A percentile compares a stretch with the other conserved stretches of the same genome.
phyloP scores from a whole-genome alignment of 495 filamentous ascomycete genomes.

The Tuber melanosporum region DNA sequence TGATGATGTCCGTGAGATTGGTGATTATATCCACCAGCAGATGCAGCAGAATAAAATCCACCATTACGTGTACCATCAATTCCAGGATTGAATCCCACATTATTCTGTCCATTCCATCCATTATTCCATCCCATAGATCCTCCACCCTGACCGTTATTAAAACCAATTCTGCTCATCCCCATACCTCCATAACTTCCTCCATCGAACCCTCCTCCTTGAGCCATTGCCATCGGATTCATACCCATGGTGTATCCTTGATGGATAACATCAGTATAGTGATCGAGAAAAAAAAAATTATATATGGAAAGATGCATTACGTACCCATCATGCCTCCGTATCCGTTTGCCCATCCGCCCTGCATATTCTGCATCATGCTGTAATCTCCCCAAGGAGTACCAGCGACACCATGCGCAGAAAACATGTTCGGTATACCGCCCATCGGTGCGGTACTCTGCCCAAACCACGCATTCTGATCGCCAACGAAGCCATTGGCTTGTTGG shows the following conservation, averaged over 20 bases:
- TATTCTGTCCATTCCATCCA: slow-evolving; percentile 61
- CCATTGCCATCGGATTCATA: slow-evolving; percentile 84
- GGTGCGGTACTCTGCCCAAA: slow-evolving; percentile 23
- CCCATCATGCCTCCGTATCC: slow-evolving; percentile 62
- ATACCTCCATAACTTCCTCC: slow-evolving; percentile 61
- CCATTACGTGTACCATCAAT: slow-evolving; percentile 53
- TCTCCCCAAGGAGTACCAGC: slow-evolving; percentile 55
- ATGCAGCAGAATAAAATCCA: slow-evolving; percentile 44
- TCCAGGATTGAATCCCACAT: slow-evolving; percentile 60
- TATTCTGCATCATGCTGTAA: slow-evolving; percentile 62
- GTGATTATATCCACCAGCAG: slow-evolving; percentile 44
- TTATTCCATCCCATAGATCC: slow-evolving; percentile 58
- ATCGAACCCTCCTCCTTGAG: slow-evolving; percentile 72
- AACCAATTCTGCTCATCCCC: slow-evolving; percentile 75
- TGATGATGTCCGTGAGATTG: slow-evolving; percentile 43
- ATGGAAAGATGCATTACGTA: slow-evolving; percentile 48
- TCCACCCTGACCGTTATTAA: slow-evolving; percentile 57
- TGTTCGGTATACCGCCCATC: slow-evolving; percentile 35
- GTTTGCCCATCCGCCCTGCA: slow-evolving; percentile 34
- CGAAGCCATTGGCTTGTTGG: slow-evolving; percentile 37
- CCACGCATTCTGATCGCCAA: slow-evolving; percentile 33
- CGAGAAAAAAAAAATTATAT: not conserved
- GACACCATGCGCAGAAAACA: slow-evolving; percentile 39
- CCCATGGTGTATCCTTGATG: slow-evolving; percentile 34
- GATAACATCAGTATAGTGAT: slow-evolving; percentile 12